Conservation (phyloP, 768 basidiomycete genomes). For the Amanita phalloides region DNA sequence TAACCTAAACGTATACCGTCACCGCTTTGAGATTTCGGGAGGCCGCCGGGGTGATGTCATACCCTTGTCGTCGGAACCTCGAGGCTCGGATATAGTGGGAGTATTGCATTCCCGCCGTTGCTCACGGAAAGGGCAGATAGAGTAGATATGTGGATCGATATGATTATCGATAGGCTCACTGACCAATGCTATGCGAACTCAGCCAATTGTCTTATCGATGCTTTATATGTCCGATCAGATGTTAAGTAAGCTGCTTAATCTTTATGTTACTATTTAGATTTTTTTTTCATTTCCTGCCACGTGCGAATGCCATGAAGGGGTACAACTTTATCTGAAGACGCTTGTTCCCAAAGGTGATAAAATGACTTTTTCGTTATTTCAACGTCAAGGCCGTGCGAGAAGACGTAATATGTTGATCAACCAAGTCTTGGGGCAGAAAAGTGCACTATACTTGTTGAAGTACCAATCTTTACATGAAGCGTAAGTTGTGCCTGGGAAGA, state of each 20-base stretch:
- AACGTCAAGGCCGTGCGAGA: background rate
- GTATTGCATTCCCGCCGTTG: background rate
- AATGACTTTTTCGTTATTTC: background rate
- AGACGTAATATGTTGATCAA: background rate
- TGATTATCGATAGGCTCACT: background rate
- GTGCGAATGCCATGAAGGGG: background rate
- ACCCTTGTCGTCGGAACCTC: background rate
- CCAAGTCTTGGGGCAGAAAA: too few species aligned
- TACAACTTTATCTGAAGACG: background rate
- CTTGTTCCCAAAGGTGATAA: background rate
- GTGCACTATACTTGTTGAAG: background rate
- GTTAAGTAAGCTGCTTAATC: background rate
- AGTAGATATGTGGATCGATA: background rate
- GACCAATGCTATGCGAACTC: background rate
- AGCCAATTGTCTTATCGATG: background rate
- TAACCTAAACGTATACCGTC: too few species aligned
- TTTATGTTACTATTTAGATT: background rate
- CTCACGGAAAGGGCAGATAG: background rate
- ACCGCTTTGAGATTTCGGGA: too few species aligned
- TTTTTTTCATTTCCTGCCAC: background rate
- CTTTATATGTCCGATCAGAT: background rate
- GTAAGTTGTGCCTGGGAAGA: background rate
- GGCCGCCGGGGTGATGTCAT: too few species aligned
- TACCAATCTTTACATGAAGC: background rate
- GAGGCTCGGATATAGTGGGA: background rate